A percentile compares a stretch with the other conserved stretches of the same genome.
Conservation (phyloP, 345 rosid genomes). For the Lepidium aucheri region DNA sequence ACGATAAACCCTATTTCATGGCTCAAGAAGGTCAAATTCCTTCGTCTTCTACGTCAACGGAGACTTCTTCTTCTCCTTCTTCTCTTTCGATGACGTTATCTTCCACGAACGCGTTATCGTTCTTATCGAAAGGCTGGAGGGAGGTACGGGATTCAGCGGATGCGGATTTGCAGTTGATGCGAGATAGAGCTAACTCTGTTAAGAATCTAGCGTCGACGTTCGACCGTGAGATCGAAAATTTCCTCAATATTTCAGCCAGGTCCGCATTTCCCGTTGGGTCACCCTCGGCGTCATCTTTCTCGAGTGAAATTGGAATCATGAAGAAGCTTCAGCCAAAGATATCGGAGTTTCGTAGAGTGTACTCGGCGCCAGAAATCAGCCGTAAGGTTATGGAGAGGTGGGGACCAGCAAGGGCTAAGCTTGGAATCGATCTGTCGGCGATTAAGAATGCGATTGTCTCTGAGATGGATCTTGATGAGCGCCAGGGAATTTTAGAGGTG, state of each 20-base stretch:
- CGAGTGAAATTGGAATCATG: conserved; percentile 60
- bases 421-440: conserved; percentile 73
- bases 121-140: conserved; percentile 78
- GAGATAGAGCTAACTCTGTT: conserved; percentile 77
- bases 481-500: conserved; percentile 36
- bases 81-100: conserved; percentile 37
- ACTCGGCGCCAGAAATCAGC: conserved; percentile 87
- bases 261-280: conserved; percentile 49
- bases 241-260: conserved; percentile 56
- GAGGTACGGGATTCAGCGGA: conserved; percentile 91
- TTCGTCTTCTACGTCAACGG: conserved; percentile 26
- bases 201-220: conserved; percentile 77
- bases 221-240: conserved; percentile 82
- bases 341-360: conserved; percentile 81
- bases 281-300: conserved; percentile 33
- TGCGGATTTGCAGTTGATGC: conserved; percentile 83
- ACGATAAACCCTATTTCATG: conserved; percentile 36
- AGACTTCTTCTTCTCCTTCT: neutral
- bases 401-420: conserved; percentile 57
- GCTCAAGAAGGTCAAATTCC: conserved; percentile 29
- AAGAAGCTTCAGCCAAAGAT: conserved; percentile 87
- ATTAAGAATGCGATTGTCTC: conserved; percentile 71
- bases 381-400: conserved; percentile 78
- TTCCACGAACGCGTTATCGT: conserved; percentile 61
- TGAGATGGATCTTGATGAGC: conserved; percentile 39